These are phyloP conservation scores for Colletotrichum gloeosporioides DNA, from an alignment of 2,329 filamentous ascomycete genomes.

Conservation along the genomic window DNA sequence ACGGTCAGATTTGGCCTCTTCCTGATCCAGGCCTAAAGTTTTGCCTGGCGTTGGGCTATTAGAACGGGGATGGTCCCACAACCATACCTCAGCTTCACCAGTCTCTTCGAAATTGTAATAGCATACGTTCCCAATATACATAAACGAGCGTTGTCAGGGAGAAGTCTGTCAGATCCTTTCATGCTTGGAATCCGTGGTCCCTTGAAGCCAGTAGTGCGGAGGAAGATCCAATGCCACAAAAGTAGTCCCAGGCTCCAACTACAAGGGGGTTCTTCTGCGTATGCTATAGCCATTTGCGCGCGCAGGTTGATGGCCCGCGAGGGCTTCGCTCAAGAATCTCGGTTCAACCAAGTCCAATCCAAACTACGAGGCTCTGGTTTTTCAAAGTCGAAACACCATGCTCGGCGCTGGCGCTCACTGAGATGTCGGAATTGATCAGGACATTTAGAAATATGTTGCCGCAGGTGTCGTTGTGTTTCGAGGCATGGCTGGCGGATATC, in stretches of 20 bases:
- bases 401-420: not conserved
- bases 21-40: rapidly evolving
- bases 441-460: not conserved
- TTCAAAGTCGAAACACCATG: not conserved
- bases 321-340: not conserved
- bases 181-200: rapidly evolving
- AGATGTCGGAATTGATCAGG: not conserved
- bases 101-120: not conserved
- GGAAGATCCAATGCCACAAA: not conserved
- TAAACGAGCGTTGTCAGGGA: rapidly evolving
- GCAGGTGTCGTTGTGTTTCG: rapidly evolving
- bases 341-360: not conserved
- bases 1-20: rapidly evolving
- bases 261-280: not conserved
- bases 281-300: not conserved
- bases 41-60: not conserved
- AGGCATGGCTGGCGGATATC: not conserved
- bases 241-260: rapidly evolving
- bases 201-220: rapidly evolving
- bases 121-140: not conserved
- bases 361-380: not conserved
- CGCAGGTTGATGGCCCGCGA: not conserved
- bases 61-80: rapidly evolving
- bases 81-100: rapidly evolving
- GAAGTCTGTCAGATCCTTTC: not conserved